A percentile compares a stretch with the other conserved stretches of the same genome.
Conservation (phyloP, 2,329 filamentous ascomycete genomes). For the Aplosporella prunicola region DNA sequence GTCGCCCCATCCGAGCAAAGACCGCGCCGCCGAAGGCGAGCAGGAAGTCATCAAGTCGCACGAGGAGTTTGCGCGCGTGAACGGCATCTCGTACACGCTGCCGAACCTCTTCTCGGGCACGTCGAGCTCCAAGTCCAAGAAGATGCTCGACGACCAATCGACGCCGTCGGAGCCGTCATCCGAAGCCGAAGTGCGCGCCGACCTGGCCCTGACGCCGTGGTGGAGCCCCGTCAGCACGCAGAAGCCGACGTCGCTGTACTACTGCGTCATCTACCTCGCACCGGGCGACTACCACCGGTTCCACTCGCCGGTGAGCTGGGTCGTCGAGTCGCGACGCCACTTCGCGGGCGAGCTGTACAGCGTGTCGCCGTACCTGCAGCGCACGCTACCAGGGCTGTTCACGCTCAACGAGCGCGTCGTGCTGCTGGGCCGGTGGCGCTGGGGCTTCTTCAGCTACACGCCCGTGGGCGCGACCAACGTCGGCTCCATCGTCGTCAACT, state of each 20-base stretch:
- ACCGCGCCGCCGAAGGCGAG: constrained; percentile 28
- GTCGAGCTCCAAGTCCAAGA: constrained; percentile 35
- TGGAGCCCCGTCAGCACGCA: constrained; percentile 32
- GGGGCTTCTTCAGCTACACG: constrained; percentile 94
- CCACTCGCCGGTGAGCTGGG: constrained; percentile 91
- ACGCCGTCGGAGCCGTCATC: constrained; percentile 57
- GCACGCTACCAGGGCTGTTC: constrained; percentile 86
- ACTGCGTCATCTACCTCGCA: constrained; percentile 89
- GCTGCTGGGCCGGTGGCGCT: constrained; percentile 85
- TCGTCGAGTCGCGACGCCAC: constrained; percentile 88
- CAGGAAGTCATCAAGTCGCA: constrained; percentile 65
- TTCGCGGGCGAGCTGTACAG: constrained; percentile 95
- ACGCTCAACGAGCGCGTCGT: constrained; percentile 95
- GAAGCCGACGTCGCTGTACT: constrained; percentile 65
- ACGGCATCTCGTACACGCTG: constrained; percentile 91
- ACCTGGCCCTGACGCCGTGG: constrained; percentile 58
- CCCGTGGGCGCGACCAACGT: constrained; percentile 97
- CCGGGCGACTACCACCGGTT: constrained; percentile 98
- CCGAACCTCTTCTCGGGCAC: constrained; percentile 77
- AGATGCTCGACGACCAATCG: constrained; percentile 63
- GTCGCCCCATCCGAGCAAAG: constrained; percentile 25
- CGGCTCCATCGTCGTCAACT: constrained; percentile 93
- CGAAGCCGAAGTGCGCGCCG: constrained; percentile 73
- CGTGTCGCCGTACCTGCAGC: constrained; percentile 89
- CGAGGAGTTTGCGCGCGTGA: constrained; percentile 87